Evolutionary conservation across 164 flowering plant species (phyloP).

Genomic region (Annona cherimola): DNA sequence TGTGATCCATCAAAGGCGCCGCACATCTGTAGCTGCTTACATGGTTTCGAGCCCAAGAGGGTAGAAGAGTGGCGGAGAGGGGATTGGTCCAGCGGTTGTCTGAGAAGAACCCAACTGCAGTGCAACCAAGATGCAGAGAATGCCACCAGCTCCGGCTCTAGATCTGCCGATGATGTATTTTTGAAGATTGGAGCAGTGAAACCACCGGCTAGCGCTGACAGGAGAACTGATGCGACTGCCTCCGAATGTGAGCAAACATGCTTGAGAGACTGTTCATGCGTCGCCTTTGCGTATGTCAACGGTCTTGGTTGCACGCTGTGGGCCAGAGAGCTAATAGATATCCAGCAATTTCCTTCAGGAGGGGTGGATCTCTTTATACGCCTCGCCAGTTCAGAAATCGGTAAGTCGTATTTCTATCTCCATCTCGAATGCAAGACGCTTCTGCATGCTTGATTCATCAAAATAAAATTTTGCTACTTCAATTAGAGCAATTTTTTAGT

Average conservation of each 20-base stretch:
- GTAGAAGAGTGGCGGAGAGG: background rate
- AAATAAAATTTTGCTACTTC: too few species aligned
- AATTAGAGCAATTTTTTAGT: too few species aligned
- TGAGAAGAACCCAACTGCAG: background rate
- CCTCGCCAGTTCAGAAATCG: conserved; percentile 12
- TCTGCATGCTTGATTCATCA: too few species aligned
- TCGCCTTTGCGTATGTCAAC: background rate
- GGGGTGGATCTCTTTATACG: conserved; percentile 12
- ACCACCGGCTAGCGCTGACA: background rate
- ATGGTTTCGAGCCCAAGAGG: background rate
- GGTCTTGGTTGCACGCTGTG: background rate
- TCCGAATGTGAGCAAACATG: background rate
- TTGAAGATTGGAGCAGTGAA: background rate
- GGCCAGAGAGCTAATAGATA: background rate
- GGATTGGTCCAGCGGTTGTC: background rate
- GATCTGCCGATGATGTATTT: background rate
- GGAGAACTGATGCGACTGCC: background rate
- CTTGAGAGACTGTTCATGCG: background rate
- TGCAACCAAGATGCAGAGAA: background rate
- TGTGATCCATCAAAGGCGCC: background rate
- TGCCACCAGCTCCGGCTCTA: too few species aligned
- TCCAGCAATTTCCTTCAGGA: background rate
- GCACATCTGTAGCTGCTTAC: background rate
- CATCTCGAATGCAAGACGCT: too few species aligned
- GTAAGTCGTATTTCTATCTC: too few species aligned